Evolutionary conservation across 129 eudicot species (phyloP).

Genomic region (Escallonia herrerae): DNA sequence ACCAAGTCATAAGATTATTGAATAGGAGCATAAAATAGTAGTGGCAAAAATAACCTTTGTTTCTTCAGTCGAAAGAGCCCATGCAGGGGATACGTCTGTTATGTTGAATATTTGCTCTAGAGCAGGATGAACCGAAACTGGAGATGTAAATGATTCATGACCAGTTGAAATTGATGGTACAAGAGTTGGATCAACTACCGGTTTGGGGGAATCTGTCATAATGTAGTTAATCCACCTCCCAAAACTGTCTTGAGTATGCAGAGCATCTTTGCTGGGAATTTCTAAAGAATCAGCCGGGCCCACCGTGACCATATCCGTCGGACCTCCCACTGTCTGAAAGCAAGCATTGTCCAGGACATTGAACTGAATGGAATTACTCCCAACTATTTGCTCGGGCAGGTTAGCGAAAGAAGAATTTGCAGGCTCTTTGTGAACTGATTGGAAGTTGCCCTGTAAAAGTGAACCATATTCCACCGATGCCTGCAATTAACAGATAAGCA

Average conservation of each 20-base stretch:
- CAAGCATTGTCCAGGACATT: constrained; percentile 10
- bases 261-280: constrained; percentile 26
- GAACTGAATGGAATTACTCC: constrained; percentile 15
- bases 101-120: constrained; percentile 52
- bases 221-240: constrained; percentile 71
- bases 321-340: constrained; percentile 23
- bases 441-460: constrained; percentile 27
- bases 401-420: constrained; percentile 9
- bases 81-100: constrained; percentile 80
- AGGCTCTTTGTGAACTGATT: constrained; percentile 13
- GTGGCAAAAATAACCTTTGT: constrained; percentile 59
- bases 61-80: constrained; percentile 72
- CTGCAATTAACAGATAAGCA: neutral
- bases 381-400: constrained; percentile 23
- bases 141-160: constrained; percentile 27
- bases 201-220: constrained; percentile 59
- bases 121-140: constrained; percentile 22
- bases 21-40: neutral
- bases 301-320: constrained; percentile 18
- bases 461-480: neutral
- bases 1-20: no score
- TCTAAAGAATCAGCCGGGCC: constrained; percentile 15
- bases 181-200: constrained; percentile 35
- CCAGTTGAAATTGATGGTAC: constrained; percentile 34
- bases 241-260: constrained; percentile 59